Evolutionary conservation across 768 basidiomycete species (phyloP).

Genomic region (Dentipellis sp.): DNA sequence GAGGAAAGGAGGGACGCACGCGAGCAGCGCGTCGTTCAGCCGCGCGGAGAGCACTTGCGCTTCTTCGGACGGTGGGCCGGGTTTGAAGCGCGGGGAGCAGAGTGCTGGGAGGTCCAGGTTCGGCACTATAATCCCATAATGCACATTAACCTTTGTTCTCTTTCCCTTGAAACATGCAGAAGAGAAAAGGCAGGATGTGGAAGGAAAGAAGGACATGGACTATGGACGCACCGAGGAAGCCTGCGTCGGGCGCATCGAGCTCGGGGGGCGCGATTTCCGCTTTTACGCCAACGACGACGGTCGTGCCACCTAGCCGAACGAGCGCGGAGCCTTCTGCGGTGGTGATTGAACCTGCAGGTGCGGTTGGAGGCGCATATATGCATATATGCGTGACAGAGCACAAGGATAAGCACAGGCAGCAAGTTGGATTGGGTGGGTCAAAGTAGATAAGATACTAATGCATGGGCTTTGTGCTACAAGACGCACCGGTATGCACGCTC

Average conservation of each 20-base stretch:
- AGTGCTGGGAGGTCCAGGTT: conserved; percentile 92
- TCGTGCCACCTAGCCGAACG: conserved; percentile 87
- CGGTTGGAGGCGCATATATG: no score
- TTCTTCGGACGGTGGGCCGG: conserved; percentile 91
- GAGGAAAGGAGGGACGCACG: conserved; percentile 36
- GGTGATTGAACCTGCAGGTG: conserved; percentile 70
- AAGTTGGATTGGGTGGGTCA: no score
- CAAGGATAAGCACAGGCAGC: background rate
- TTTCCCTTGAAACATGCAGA: background rate
- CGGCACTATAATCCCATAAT: conserved; percentile 50
- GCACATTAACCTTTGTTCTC: background rate
- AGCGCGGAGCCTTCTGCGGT: conserved; percentile 92
- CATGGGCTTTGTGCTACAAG: no score
- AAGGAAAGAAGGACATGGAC: no score
- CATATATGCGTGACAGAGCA: background rate
- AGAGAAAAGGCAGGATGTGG: background rate
- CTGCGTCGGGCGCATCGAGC: conserved; percentile 60
- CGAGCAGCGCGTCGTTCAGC: conserved; percentile 66
- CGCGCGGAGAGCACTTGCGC: conserved; percentile 86
- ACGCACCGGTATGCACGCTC: conserved; percentile 71
- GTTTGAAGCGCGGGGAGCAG: conserved; percentile 89
- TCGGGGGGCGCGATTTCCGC: conserved; percentile 92
- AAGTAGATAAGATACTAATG: no score
- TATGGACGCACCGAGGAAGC: conserved; percentile 65
- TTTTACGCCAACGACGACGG: conserved; percentile 91